Base-by-base conservation (phyloP, 805 yeast species). In the Sugiyamaella chiloensis region DNA sequence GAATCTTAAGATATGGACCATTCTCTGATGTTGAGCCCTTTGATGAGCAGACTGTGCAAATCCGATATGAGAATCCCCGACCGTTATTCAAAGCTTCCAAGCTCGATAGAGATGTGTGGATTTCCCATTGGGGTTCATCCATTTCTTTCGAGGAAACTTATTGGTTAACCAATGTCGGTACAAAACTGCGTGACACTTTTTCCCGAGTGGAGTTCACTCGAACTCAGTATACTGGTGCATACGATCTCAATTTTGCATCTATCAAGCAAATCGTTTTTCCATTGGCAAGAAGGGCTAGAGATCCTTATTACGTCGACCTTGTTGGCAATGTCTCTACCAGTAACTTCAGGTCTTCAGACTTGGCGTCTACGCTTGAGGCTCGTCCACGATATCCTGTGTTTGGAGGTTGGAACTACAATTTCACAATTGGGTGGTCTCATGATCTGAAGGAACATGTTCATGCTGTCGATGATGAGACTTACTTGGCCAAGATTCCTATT, bases 361-460 rank as follows among this genome's bases (percentile, higher is more conserved):
- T 57, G n/a, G 66, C 67, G 35, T 66, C 74, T 36, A 67, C 69
- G 51, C 68, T 87, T 41, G 70, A 82, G 29, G 65, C 93, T 54
- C 79, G 76, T 60, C 98, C 98, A 48, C 78, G 99, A 65, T 93
- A 73, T 72, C 99, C 99, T n/a, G 64, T 93, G 5, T 86, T 87
- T 67, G 99, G 99, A 42, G 95, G 90, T 36, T 93, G 99, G 99
- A 76, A 82, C 60, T 91, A 88, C 68, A 88, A 91, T 68, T 93
- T 87, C 73, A 93, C 98, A 19, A 67, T 91, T 57, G 98, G 98
- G n/a, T 93, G 96, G 96, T 79, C 83, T 42, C 77, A 80, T 54
- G 69, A 73, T 17, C 67, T 90, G 35, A 60, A 69, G 12, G 68
- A 78, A 39, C 82, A 75, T 55, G 71, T 86, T 44, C 80, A 68